phyloP scores from a whole-genome alignment of 331 rosid genomes.

The Phaseolus coccineus region DNA sequence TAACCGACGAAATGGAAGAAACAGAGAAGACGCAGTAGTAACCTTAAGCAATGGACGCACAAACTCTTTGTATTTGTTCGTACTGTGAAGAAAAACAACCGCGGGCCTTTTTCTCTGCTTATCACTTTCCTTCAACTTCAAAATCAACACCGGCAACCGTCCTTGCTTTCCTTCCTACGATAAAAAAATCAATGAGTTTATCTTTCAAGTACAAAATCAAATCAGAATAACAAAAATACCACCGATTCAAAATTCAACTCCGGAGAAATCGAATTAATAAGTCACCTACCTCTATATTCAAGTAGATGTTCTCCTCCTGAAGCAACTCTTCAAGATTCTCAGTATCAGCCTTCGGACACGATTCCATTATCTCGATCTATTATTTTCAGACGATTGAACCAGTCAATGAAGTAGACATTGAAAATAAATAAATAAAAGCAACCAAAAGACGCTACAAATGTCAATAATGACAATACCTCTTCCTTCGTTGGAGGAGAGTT shows the following conservation, averaged over 20 bases:
- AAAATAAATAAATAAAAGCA: not conserved
- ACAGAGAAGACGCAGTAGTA: conserved; percentile 11
- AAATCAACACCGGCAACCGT: conserved; percentile 73
- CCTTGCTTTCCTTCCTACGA: conserved; percentile 91
- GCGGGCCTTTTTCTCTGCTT: conserved; percentile 69
- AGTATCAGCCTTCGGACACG: conserved; percentile 65
- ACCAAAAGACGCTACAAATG: not conserved
- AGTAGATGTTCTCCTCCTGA: conserved; percentile 74
- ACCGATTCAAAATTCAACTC: conserved; percentile 3
- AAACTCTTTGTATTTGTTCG: conserved; percentile 75
- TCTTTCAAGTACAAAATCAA: conserved; percentile 38
- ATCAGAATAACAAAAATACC: not conserved
- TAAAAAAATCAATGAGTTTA: conserved; percentile 25
- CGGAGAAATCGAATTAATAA: not conserved
- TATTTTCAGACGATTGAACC: conserved; percentile 7
- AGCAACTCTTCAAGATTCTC: conserved; percentile 60
- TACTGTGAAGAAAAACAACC: conserved; percentile 77
- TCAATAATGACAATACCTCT: conserved; percentile 55
- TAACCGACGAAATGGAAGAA: not conserved
- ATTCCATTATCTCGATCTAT: conserved; percentile 57
- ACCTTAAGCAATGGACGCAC: conserved; percentile 89
- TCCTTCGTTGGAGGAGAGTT: conserved; percentile 51
- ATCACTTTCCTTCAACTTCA: conserved; percentile 71
- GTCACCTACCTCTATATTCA: conserved; percentile 63
- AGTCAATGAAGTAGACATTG: not conserved